phyloP scores from a whole-genome alignment of 2,329 filamentous ascomycete genomes.

The Fusarium hostae region DNA sequence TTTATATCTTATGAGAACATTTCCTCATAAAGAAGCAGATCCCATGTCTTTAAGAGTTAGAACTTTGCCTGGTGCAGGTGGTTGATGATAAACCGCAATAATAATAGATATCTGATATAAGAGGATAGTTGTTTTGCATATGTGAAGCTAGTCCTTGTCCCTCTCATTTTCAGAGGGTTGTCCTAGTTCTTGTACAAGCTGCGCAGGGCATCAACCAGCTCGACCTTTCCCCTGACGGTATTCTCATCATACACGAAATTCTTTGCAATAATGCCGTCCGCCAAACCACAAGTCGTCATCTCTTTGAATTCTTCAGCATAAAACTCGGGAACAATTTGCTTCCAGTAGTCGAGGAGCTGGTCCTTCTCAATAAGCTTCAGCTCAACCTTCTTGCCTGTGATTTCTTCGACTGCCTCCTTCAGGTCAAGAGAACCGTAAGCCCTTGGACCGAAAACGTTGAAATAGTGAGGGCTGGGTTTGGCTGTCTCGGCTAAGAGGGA shows the following conservation, averaged over 20 bases:
- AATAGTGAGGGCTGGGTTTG: constrained; percentile 22
- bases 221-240: constrained; percentile 39
- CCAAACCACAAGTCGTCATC: constrained; percentile 41
- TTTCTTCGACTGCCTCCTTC: constrained; percentile 42
- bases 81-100: too few species aligned
- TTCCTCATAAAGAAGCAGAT: not conserved
- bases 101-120: not conserved
- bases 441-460: constrained; percentile 46
- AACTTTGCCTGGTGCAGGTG: too few species aligned
- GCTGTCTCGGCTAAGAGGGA: constrained; percentile 30
- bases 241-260: constrained; percentile 42
- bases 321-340: constrained; percentile 31
- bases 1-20: not conserved
- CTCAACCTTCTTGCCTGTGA: constrained; percentile 41
- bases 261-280: constrained; percentile 41
- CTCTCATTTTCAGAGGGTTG: not conserved
- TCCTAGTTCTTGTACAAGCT: constrained; percentile 11
- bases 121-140: not conserved
- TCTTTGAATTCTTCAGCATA: constrained; percentile 45
- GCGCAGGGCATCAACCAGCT: constrained; percentile 43
- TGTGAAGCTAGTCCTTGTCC: too few species aligned
- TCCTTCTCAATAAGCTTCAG: constrained; percentile 39
- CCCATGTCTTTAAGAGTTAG: not conserved
- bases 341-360: constrained; percentile 41
- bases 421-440: constrained; percentile 46